These are phyloP conservation scores for Penicillium sp. DNA, from an alignment of 2,329 filamentous ascomycete genomes.

Conservation along the genomic window DNA sequence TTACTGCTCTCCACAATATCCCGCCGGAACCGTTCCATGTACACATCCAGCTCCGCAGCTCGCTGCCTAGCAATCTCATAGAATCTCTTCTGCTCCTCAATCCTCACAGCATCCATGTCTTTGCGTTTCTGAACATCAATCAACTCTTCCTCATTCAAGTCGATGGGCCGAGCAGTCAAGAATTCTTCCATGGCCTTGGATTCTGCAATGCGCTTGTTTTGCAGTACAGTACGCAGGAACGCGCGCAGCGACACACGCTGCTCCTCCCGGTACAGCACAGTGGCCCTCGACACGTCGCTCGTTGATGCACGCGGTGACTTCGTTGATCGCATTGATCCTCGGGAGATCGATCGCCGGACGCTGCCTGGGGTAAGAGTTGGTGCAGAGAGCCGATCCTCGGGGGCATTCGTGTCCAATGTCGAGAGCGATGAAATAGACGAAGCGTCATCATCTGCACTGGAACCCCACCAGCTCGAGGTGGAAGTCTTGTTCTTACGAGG, in stretches of 20 bases:
- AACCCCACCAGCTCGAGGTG: slow-evolving; percentile 58
- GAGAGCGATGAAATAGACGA: slow-evolving; percentile 77
- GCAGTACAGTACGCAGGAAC: slow-evolving; percentile 80
- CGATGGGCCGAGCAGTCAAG: slow-evolving; percentile 68
- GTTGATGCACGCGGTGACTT: slow-evolving; percentile 37
- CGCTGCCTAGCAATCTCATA: slow-evolving; percentile 92
- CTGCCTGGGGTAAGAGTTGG: slow-evolving; percentile 33
- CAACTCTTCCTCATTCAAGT: slow-evolving; percentile 75
- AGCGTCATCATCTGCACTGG: slow-evolving; percentile 65
- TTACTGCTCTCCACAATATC: slow-evolving; percentile 70
- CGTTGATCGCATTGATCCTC: slow-evolving; percentile 30
- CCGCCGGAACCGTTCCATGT: slow-evolving; percentile 81
- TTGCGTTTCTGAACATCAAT: slow-evolving; percentile 78
- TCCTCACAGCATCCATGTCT: slow-evolving; percentile 77
- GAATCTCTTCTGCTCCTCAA: slow-evolving; percentile 90
- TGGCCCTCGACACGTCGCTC: slow-evolving; percentile 47
- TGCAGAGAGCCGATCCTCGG: slow-evolving; percentile 37
- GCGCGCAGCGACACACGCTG: slow-evolving; percentile 89
- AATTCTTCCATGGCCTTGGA: slow-evolving; percentile 85
- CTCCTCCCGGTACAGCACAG: slow-evolving; percentile 74
- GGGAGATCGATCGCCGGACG: slow-evolving; percentile 30
- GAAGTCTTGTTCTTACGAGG: slow-evolving; percentile 90
- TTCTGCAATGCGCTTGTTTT: slow-evolving; percentile 78
- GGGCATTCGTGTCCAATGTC: slow-evolving; percentile 57
- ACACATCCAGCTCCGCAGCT: slow-evolving; percentile 89